A percentile compares a stretch with the other conserved stretches of the same genome.
phyloP scores from a whole-genome alignment of 2,329 filamentous ascomycete species.

The Paracoccidioides brasiliensis region DNA sequence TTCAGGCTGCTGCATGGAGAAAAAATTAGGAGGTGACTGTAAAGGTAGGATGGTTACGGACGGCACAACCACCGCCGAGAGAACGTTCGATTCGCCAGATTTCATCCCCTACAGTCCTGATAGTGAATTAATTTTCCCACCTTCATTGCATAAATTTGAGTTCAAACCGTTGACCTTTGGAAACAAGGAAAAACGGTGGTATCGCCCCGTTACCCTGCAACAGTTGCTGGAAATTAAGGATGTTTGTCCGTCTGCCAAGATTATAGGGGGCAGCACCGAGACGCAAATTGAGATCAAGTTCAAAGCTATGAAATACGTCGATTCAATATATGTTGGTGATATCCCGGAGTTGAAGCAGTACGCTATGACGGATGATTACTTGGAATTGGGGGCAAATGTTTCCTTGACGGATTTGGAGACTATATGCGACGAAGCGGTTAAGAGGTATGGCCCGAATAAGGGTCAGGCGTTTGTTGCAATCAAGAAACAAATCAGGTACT shows the following conservation, averaged over 20 bases:
- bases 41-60: conserved; percentile 39
- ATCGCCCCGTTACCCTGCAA: conserved; percentile 69
- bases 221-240: conserved; percentile 88
- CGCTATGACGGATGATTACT: conserved; percentile 59
- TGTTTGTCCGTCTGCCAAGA: conserved; percentile 71
- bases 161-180: conserved; percentile 76
- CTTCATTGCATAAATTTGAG: conserved; percentile 67
- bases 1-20: conserved; percentile 59
- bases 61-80: conserved; percentile 38
- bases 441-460: conserved; percentile 57
- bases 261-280: conserved; percentile 92
- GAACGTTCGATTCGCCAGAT: conserved; percentile 63
- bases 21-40: conserved; percentile 48
- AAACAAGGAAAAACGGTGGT: conserved; percentile 92
- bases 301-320: conserved; percentile 80
- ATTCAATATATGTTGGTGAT: conserved; percentile 85
- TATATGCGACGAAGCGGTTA: conserved; percentile 65
- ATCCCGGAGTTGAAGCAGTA: conserved; percentile 81
- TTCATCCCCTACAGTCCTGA: conserved; percentile 92
- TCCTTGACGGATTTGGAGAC: conserved; percentile 80
- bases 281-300: conserved; percentile 98
- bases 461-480: conserved; percentile 83
- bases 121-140: conserved; percentile 90
- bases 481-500: conserved; percentile 85
- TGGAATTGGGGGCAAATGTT: conserved; percentile 92